A percentile compares a stretch with the other conserved stretches of the same genome.
Conservation (phyloP, 495 filamentous ascomycete genomes). For the Penicillium antarcticum region DNA sequence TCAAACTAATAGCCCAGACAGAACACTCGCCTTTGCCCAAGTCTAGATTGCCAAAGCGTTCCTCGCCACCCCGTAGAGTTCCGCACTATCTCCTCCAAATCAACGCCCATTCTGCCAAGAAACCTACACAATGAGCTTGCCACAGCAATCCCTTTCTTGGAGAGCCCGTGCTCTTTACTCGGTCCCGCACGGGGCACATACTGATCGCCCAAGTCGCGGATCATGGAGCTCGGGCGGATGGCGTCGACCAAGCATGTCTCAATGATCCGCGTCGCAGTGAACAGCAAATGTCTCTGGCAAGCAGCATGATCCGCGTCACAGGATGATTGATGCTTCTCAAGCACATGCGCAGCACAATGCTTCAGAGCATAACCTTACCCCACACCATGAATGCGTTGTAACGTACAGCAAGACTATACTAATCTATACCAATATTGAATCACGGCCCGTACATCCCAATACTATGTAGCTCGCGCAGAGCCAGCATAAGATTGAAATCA, state of each 20-base stretch:
- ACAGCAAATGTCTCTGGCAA: no score
- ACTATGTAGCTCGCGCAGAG: background rate
- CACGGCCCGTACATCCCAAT: background rate
- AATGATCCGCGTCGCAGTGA: slow-evolving; percentile 1
- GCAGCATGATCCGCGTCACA: background rate
- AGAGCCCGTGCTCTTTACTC: background rate
- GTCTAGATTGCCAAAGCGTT: no score
- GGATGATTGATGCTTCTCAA: background rate
- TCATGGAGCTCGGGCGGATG: background rate
- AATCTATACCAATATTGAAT: background rate
- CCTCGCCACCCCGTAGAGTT: background rate
- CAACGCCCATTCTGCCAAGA: background rate
- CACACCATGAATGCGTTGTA: background rate
- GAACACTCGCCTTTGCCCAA: no score
- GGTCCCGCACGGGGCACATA: background rate
- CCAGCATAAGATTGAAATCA: background rate
- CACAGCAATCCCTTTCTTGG: background rate
- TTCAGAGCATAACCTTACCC: background rate
- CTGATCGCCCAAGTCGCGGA: no score
- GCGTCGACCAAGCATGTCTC: background rate
- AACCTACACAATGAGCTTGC: background rate
- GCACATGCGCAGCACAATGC: background rate
- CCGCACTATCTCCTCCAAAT: background rate
- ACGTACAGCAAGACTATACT: background rate
- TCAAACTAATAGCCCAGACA: no score